Conservation (phyloP, 306 rosid species). For the Ceratonia siliqua region DNA sequence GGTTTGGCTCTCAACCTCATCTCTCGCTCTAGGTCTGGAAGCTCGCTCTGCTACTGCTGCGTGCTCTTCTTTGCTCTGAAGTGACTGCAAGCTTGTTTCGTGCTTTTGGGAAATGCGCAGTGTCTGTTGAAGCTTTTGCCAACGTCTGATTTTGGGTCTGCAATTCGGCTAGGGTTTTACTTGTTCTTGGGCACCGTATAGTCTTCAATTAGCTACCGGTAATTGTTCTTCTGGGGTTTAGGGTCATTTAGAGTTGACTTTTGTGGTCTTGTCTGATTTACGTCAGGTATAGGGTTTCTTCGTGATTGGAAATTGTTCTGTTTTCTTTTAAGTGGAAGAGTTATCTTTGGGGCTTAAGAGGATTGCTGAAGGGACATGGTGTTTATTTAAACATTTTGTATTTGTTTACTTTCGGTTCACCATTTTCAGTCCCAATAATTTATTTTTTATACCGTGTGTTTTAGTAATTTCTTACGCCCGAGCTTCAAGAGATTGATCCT, state of each 20-base stretch:
- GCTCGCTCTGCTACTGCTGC: neutral
- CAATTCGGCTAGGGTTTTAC: constrained; percentile 24
- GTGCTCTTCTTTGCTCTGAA: neutral
- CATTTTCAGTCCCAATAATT: neutral
- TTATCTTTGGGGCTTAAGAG: neutral
- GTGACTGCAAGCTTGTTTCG: neutral
- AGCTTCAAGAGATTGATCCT: neutral
- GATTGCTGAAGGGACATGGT: neutral
- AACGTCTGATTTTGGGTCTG: neutral
- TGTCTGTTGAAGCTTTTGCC: neutral
- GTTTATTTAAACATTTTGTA: neutral
- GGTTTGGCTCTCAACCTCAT: neutral
- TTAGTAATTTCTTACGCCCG: neutral
- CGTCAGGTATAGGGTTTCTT: neutral
- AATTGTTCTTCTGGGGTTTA: constrained; percentile 17
- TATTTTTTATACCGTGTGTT: neutral
- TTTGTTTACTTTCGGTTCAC: neutral
- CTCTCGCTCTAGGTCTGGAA: neutral
- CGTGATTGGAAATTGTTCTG: neutral
- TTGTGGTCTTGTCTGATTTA: neutral
- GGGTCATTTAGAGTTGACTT: constrained; percentile 12
- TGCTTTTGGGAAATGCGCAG: neutral
- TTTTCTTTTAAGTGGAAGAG: neutral
- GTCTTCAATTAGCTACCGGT: neutral
- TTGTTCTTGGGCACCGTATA: neutral